Evolutionary conservation across 78 protist species (phyloP), one percentile per base, ranked within the genome.

Genomic region (Polysphondylium violaceum): DNA sequence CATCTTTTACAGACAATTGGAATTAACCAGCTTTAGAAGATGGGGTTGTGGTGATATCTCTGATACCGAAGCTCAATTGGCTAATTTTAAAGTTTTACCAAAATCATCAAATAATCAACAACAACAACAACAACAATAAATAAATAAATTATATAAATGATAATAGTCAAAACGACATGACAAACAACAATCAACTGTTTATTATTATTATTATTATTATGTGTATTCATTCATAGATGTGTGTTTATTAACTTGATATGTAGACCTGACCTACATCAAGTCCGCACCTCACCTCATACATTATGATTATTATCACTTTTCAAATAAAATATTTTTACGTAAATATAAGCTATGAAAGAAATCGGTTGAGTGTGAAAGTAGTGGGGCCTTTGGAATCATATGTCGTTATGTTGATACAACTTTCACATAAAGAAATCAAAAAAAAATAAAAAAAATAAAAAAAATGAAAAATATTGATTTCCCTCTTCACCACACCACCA

Each of bases 1-100:
- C 43, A 65, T 83, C n/a, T 83, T 83, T 47, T 83, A 83, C n/a
- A 67, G 50, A 43, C 53, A 55, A 33, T 69, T 83, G 53, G 55
- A 83, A 67, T 25, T 83, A 41, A 59, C 44, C 6, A 55, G 69
- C 27, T 83, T 83, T 38, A 12, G 11, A 29, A 41, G 90, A 40
- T 67, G 75, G 71, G 56, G 41, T 21, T 36, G 73, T 56, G 76
- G 76, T 36, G 90, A 83, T 38, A 58, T 83, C 25, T 56, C 73
- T 68, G 90, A 83, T 44, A 83, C 90, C 14, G 90, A 83, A 58
- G 71, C 59, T 56, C 90, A 83, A 69, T 27, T 83, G 36, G 67
- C 90, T 47, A 47, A 14, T 47, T 47, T 11, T 47, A 47, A 47
- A 47, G 53, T 14, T 47, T 47, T 11, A 14, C 53, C 53, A 47